Base-by-base conservation (phyloP, 2,329 filamentous ascomycete genomes). In the Annulohypoxylon truncatum region DNA sequence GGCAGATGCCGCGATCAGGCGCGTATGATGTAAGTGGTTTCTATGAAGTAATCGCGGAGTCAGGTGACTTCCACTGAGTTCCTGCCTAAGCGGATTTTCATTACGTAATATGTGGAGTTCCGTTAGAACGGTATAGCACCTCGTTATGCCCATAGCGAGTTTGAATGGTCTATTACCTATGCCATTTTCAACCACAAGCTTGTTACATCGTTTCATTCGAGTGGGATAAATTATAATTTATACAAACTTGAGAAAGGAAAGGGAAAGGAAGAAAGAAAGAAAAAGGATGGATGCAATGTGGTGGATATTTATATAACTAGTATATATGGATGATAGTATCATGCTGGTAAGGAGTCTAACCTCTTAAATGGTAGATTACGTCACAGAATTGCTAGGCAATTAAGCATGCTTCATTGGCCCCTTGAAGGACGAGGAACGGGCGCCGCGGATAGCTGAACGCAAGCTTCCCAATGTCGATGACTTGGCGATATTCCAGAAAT, bases 1-100 rank as follows among this genome's bases (percentile, higher is more conserved):
- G 74, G 72, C 73, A 75, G 72, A 67, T 64, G 66, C 68, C 72
- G 72, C 72, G 72, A 35, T 66, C 46, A 31, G 24, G 31, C 70
- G 72, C 72, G 74, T 64, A 53, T 47, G 22, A 67, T 55, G 52
- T 53, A 61, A 50, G 46, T 46, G 62, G 55, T n/a, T 51, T 48
- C 40, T 29, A 44, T 22, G 28, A 58, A 48, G 52, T 48, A 71
- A 55, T 65, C 74, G 65, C 74, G 73, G 42, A 47, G 24, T 76
- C 74, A 76, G 59, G 73, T 75, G 74, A 76, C 61, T 61, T 65
- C 40, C 59, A 35, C 4, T 5, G 12, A 20, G 18, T 44, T 31
- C 6, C 24, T 40, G 31, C 31, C 8, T 18, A 18, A 40, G 38
- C 38, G 29, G 4, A 31, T 31, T 31, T 6, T 31, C 10, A 8